A percentile compares a stretch with the other conserved stretches of the same genome.
These are phyloP conservation scores for Ophiorrhiza pumila DNA, from an alignment of 257 asterid genomes.

Conservation along the genomic window DNA sequence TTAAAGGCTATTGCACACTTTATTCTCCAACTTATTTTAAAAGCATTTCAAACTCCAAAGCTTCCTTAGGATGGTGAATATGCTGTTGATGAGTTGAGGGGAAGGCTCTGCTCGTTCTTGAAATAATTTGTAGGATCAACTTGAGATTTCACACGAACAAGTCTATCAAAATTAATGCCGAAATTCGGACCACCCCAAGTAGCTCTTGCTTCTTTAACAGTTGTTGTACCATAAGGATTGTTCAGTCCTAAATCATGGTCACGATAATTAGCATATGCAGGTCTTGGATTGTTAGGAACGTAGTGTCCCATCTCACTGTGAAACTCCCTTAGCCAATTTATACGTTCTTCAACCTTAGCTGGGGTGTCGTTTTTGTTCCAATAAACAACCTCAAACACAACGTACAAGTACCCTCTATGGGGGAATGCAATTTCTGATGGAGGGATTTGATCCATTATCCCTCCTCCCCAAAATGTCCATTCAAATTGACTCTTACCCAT, in stretches of 20 bases:
- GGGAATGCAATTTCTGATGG: conserved; percentile 9
- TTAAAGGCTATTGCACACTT: no score
- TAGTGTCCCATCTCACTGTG: background rate
- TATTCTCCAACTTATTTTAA: no score
- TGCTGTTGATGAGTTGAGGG: background rate
- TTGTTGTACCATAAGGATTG: background rate
- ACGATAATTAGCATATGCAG: background rate
- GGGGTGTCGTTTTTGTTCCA: background rate
- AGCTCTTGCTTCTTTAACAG: background rate
- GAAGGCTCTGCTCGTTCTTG: conserved; percentile 18
- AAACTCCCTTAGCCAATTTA: conserved; percentile 2
- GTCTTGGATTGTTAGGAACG: conserved; percentile 10
- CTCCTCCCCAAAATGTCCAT: conserved; percentile 4
- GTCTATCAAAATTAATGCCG: conserved; percentile 9
- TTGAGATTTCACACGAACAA: conserved; percentile 13
- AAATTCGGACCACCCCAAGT: conserved; percentile 8
- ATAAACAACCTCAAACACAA: background rate
- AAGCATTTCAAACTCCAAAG: no score
- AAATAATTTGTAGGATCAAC: conserved; percentile 21
- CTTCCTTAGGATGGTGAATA: background rate
- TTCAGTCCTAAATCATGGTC: conserved; percentile 20
- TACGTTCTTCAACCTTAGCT: background rate
- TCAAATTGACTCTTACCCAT: background rate
- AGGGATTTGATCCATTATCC: conserved; percentile 6
- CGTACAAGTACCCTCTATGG: background rate